These are phyloP conservation scores for Cladosporium cucumerinum DNA, from an alignment of 2,329 filamentous ascomycete species.

Conservation along the genomic window DNA sequence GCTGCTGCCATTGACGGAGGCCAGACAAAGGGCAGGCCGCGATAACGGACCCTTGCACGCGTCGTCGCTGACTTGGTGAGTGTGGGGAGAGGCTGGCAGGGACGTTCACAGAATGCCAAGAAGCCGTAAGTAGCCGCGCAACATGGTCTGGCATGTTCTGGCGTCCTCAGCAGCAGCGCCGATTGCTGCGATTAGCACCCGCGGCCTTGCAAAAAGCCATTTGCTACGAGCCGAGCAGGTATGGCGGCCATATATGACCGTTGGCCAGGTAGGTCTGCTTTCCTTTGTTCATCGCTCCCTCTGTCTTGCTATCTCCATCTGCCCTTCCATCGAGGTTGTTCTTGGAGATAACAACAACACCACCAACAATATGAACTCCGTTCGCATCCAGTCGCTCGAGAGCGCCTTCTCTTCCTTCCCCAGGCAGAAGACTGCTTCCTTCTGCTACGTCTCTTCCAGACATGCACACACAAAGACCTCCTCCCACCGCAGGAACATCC, in stretches of 20 bases:
- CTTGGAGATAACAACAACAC: not conserved
- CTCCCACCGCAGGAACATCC: conserved; percentile 10
- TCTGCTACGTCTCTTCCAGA: conserved; percentile 6
- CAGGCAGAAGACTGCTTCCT: not conserved
- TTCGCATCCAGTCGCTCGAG: conserved; percentile 14
- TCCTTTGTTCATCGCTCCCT: conserved; percentile 8
- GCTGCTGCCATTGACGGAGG: conserved; percentile 5
- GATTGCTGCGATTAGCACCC: conserved; percentile 16
- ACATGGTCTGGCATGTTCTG: not conserved
- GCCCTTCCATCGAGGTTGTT: not conserved
- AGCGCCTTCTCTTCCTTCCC: conserved; percentile 6
- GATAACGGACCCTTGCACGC: conserved; percentile 5
- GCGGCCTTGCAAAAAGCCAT: conserved; percentile 14
- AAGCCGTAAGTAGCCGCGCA: conserved; percentile 15
- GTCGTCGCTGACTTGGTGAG: not conserved
- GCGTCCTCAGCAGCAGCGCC: not conserved
- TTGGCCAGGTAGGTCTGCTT: conserved; percentile 1
- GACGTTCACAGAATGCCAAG: conserved; percentile 3
- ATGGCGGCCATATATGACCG: conserved; percentile 13
- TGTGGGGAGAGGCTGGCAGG: not conserved
- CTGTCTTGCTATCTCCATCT: not conserved
- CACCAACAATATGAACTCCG: conserved; percentile 1
- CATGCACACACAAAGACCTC: conserved; percentile 10
- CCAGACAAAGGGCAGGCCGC: not conserved
- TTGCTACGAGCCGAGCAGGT: conserved; percentile 7